Base-by-base conservation (phyloP, 768 basidiomycete species). In the Ephemerocybe angulata region DNA sequence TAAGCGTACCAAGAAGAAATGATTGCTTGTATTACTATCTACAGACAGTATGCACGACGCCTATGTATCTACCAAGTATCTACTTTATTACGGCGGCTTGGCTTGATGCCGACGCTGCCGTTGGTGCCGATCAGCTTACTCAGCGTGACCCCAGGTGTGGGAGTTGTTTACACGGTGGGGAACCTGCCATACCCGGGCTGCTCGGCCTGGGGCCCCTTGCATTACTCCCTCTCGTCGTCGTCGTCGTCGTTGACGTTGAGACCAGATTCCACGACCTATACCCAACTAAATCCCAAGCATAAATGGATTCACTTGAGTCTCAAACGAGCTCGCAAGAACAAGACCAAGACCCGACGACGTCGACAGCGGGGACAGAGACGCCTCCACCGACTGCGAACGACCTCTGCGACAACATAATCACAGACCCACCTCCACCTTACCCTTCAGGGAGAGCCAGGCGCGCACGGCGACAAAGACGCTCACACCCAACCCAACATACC, bases 381-480 rank as follows among this genome's bases (percentile, higher is more conserved):
- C 54, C 54, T 28, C 54, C 54, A 42, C 54, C 54, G 17, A 22
- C 33, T 12, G 54, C 40, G 3, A 38, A 50, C 40, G 54, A 55
- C 5, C 38, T 55, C 21, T 41, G 25, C 22, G 54, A 55, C 54
- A 55, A 55, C 27, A 27, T 55, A 12, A 63, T 67, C 29, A 46
- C 61, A 19, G 87, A 89, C 60, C 87, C 87, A 3, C 87, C 87
- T 10, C 87, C 87, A 0, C 87, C 87, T 1, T 89, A 89, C 66
- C 87, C 86, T 35, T 70, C 73, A 3, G 65, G 70, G 41, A 67
- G 38, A 41, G 5, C 76, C 55, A 73, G 82, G 21, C 78, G 80
- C 21, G 27, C 28, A 33, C 69, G 71, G 27, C 59, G 63, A 13
- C 62, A 54, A 50, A 68, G 71, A 48, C 54, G 42, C 35, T 55